Base-by-base conservation (phyloP, 768 basidiomycete genomes). In the Boletus reticulatus region DNA sequence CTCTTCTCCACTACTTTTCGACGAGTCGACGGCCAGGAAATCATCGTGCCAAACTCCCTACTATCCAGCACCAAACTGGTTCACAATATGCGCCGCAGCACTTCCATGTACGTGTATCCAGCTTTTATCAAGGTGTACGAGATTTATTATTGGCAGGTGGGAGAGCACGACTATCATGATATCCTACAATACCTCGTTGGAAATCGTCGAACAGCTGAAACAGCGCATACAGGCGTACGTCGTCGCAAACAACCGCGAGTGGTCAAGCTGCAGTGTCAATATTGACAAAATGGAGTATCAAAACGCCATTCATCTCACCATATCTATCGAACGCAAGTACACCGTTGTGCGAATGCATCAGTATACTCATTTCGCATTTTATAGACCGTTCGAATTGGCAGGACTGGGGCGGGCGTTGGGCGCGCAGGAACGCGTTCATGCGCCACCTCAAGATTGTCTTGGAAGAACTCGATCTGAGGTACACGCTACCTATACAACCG, bases 321-420 rank as follows among this genome's bases (percentile, higher is more conserved):
- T 91, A 48, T 82, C 82, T 32, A 78, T 92, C 67, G 89, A 92
- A 71, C 89, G 88, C 82, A 70, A 69, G 85, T 78, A 20, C 45
- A 36, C 19, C 8, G 1, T 39, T 45, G 12, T 44, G 37, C 47
- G 36, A 16, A 29, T 32, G 20, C n/a, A 31, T 49, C 29, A 31
- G 36, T 7, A 27, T 27, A 22, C 57, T 54, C 20, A 60, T 54
- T 24, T 41, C 42, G 43, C 41, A 19, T 16, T 37, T 47, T 55
- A 44, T 53, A 88, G 87, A 91, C 71, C 84, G 87, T 50, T 79
- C 84, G 37, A 90, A 89, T 65, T 92, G 89, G 90, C 90, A 92
- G 66, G 88, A 92, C 65, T 92, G 89, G 89, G 89, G 87, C 46
- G 90, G 82, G 19, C 77, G 89, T 54, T 90, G 87, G 89, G 76